Evolutionary conservation across 495 filamentous ascomycete species (phyloP).

Genomic region (Ramalina intermedia): DNA sequence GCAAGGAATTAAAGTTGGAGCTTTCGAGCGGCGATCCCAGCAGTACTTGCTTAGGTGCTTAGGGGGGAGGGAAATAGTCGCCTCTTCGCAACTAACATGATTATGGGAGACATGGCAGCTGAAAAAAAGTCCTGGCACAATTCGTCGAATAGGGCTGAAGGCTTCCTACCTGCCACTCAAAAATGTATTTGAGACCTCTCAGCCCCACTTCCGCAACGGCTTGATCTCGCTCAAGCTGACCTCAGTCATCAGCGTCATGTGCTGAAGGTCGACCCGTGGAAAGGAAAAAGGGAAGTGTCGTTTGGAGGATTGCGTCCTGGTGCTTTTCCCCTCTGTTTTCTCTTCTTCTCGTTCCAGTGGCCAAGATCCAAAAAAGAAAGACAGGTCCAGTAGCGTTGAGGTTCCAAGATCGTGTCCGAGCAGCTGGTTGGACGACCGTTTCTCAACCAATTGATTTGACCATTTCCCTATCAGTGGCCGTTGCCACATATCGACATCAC

Average conservation of each 20-base stretch:
- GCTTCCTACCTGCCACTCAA: neutral
- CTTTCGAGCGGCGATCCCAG: conserved; percentile 1
- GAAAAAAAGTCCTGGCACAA: neutral
- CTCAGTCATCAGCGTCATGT: neutral
- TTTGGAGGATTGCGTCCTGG: too few species aligned
- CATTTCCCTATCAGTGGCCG: too few species aligned
- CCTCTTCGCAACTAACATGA: neutral
- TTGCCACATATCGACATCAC: too few species aligned
- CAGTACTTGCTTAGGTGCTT: neutral
- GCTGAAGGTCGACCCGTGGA: too few species aligned
- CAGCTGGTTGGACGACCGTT: too few species aligned
- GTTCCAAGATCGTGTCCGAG: too few species aligned
- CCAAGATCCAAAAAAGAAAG: too few species aligned
- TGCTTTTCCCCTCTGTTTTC: too few species aligned
- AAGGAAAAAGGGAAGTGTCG: too few species aligned
- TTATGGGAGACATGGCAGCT: neutral
- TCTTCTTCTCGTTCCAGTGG: too few species aligned
- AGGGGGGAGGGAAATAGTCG: neutral
- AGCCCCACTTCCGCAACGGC: conserved; percentile 1
- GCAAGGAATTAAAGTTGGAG: neutral
- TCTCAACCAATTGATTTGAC: too few species aligned
- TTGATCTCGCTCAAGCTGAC: neutral
- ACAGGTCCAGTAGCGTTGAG: too few species aligned
- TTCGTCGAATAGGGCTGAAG: neutral
- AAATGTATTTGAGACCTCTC: neutral